These are phyloP conservation scores for Cryptococcus sp. DNA, from an alignment of 1,284 basidiomycete genomes.

Conservation along the genomic window DNA sequence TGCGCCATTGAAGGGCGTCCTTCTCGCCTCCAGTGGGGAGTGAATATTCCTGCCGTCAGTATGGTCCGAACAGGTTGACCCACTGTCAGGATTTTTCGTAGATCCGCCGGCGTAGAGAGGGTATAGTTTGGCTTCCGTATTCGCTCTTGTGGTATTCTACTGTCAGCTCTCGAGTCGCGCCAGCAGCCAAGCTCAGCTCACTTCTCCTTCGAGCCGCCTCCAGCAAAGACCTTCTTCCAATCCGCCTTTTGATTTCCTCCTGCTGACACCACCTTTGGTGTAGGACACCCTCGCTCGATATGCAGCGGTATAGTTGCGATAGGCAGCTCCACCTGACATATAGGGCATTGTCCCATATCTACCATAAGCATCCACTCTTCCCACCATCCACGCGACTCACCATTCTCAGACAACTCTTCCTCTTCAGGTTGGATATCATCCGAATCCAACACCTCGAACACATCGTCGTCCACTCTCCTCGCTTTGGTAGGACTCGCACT, in stretches of 20 bases:
- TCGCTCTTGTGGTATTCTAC: slow-evolving; percentile 31
- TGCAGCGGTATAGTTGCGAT: slow-evolving; percentile 38
- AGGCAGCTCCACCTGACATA: slow-evolving; percentile 32
- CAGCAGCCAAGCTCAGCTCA: too few relatives aligned
- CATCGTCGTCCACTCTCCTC: slow-evolving; percentile 3
- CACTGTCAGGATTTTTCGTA: slow-evolving; percentile 29
- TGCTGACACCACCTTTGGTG: slow-evolving; percentile 16
- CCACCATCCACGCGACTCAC: slow-evolving; percentile 12
- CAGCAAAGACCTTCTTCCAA: slow-evolving; percentile 44
- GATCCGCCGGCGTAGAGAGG: slow-evolving; percentile 34
- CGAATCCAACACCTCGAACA: slow-evolving; percentile 1
- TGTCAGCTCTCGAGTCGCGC: not conserved
- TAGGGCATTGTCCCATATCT: slow-evolving; percentile 41
- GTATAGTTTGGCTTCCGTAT: slow-evolving; percentile 45
- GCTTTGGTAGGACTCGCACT: slow-evolving; percentile 12
- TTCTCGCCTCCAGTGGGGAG: slow-evolving; percentile 40
- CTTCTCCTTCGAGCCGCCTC: slow-evolving; percentile 24
- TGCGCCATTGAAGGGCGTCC: slow-evolving; percentile 23
- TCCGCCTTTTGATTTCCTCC: slow-evolving; percentile 37
- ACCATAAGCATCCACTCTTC: not conserved
- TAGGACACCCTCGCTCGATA: slow-evolving; percentile 43
- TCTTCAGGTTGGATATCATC: slow-evolving; percentile 11
- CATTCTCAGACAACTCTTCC: slow-evolving; percentile 29
- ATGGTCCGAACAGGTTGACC: slow-evolving; percentile 5
- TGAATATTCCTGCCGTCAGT: slow-evolving; percentile 28